Base-by-base conservation (phyloP, 768 basidiomycete genomes). In the Pluteus cervinus region DNA sequence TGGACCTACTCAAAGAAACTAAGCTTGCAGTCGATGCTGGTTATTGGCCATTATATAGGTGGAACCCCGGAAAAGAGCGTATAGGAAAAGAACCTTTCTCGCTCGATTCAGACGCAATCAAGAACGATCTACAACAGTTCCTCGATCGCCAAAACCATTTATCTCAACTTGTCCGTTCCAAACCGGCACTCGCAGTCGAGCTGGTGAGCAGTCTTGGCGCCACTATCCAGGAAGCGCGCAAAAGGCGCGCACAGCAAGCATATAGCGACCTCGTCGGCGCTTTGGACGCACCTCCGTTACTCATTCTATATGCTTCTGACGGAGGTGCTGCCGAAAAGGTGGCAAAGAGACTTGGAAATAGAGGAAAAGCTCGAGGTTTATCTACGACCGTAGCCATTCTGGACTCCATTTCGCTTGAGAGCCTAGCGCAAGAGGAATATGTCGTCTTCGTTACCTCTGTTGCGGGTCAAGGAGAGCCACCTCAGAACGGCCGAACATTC, bases 21-120 rank as follows among this genome's bases (percentile, higher is more conserved):
- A 99, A 98, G 57, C 75, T 91, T 34, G 94, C 94, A 4, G 87
- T 98, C 26, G 93, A 97, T 50, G 75, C 86, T 7, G 94, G 94
- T 3, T 94, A 93, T 63, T 98, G 96, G 96, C 94, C 94, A 0
- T 68, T 98, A 36, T 99, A 98, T 70, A 77, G 96, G 39, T 99
- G 94, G 93, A 83, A 99, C 59, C 96, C 96, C 0, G 72, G 74
- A 50, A 85, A 86, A 57, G 88, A 92, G 51, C 62, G 60, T 17
- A 61, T 60, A 29, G 84, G 84, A 28, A 70, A 80, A 53, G 90
- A 93, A 45, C 84, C 87, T 11, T 99, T 99, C 69, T 73, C 75
- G 9, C 79, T 99, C 41, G 96, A 98, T 62, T 92, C 89, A 3
- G 89, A 94, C 48, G 71, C 82, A 21, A 76, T 99, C 62, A 98